Percentiles rank a stretch among this genome's conserved stretches.
phyloP scores from a whole-genome alignment of 495 filamentous ascomycete species.

The Aspergillus olivimuriae region DNA sequence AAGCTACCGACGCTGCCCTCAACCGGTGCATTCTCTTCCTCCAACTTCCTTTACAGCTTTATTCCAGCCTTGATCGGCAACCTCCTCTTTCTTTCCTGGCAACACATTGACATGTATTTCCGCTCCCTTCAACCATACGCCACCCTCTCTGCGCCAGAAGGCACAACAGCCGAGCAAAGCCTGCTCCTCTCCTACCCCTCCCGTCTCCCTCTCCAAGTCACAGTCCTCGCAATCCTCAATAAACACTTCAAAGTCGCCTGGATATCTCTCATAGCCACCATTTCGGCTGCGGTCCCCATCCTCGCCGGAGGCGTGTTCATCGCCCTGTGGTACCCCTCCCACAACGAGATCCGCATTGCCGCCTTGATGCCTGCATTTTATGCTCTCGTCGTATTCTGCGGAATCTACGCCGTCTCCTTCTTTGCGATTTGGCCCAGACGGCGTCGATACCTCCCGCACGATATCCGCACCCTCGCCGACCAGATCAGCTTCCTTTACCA shows the following conservation, averaged over 20 bases:
- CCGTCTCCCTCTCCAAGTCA: conserved; percentile 56
- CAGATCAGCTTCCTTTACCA: conserved; percentile 69
- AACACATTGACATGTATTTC: conserved; percentile 68
- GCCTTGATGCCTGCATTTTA: conserved; percentile 64
- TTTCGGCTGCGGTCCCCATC: conserved; percentile 64
- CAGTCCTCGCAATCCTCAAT: conserved; percentile 54
- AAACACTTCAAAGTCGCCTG: conserved; percentile 66
- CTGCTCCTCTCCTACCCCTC: conserved; percentile 70
- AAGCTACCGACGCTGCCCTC: conserved; percentile 54
- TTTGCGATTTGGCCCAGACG: conserved; percentile 50
- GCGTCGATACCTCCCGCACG: conserved; percentile 60
- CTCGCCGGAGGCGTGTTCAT: conserved; percentile 77
- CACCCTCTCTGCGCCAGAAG: conserved; percentile 49
- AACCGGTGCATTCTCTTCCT: conserved; percentile 64
- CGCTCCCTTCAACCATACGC: conserved; percentile 73
- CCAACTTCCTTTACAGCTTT: conserved; percentile 86
- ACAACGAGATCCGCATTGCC: conserved; percentile 55
- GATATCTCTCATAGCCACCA: conserved; percentile 56
- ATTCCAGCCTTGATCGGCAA: conserved; percentile 71
- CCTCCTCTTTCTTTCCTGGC: conserved; percentile 68
- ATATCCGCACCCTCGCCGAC: conserved; percentile 63
- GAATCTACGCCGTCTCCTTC: conserved; percentile 60
- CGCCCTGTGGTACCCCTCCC: conserved; percentile 56
- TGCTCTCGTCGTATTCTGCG: conserved; percentile 58
- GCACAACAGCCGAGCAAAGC: conserved; percentile 58